Conservation (phyloP, 352 stramenopile genomes). For the Globisporangium cystogenes region DNA sequence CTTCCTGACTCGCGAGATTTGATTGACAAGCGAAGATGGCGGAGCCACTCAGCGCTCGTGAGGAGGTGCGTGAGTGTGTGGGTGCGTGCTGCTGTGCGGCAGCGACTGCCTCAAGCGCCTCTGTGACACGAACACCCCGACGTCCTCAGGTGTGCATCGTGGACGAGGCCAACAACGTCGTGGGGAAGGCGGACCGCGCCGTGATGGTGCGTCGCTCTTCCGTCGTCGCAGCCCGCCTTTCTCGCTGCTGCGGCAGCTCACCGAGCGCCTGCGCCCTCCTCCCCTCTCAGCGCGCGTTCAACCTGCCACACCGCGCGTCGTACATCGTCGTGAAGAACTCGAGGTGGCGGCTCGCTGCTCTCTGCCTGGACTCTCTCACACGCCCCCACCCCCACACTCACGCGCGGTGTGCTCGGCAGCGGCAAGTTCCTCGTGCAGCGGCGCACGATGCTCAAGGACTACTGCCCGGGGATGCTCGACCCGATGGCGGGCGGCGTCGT, state of each 20-base stretch:
- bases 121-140: no score
- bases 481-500: slow-evolving; percentile 81
- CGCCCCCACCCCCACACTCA: not conserved
- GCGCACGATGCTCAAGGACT: slow-evolving; percentile 87
- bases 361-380: not conserved
- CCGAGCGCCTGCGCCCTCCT: no score
- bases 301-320: slow-evolving; percentile 75
- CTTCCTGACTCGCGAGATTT: not conserved
- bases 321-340: slow-evolving; percentile 87
- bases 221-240: no score
- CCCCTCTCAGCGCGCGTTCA: slow-evolving; percentile 49
- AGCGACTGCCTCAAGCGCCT: no score
- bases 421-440: slow-evolving; percentile 82
- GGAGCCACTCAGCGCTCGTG: not conserved
- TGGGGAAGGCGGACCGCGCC: slow-evolving; percentile 72
- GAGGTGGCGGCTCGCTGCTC: slow-evolving; percentile 20
- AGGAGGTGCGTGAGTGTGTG: not conserved
- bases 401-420: slow-evolving; percentile 16
- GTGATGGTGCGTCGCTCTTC: slow-evolving; percentile 50
- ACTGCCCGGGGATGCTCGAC: slow-evolving; percentile 81
- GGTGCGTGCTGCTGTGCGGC: not conserved
- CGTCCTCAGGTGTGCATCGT: slow-evolving; percentile 86
- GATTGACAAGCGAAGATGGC: not conserved
- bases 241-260: not conserved
- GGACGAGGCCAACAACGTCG: slow-evolving; percentile 73